These are phyloP conservation scores for Scleroderma citrinum DNA, from an alignment of 768 basidiomycete species.

Conservation along the genomic window DNA sequence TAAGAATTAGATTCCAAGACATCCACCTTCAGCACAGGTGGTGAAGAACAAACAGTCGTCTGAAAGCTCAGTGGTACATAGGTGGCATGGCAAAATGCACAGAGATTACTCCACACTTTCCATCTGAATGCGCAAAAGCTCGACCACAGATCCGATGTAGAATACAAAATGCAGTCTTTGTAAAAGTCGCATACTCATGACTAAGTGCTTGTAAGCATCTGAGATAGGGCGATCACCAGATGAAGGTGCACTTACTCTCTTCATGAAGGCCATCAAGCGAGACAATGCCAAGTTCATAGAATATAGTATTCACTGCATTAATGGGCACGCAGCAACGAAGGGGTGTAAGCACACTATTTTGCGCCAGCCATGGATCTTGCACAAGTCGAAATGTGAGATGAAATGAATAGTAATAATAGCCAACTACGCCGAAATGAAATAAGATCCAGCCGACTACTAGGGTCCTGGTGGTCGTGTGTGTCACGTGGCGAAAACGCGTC, in stretches of 20 bases:
- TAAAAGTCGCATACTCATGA: background rate
- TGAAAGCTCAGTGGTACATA: background rate
- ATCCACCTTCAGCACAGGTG: background rate
- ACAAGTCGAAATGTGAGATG: no score
- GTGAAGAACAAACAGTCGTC: background rate
- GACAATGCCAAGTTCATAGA: background rate
- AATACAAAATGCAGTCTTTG: background rate
- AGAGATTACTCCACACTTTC: background rate
- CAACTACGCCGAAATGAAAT: no score
- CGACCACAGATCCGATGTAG: background rate
- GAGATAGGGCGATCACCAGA: background rate
- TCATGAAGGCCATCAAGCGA: background rate
- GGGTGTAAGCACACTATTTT: background rate
- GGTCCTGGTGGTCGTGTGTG: no score
- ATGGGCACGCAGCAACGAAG: background rate
- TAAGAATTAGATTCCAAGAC: background rate
- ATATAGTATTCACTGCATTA: no score
- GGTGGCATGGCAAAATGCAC: background rate
- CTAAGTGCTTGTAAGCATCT: background rate
- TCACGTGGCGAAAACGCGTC: no score
- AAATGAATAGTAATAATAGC: no score
- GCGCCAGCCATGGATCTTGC: no score
- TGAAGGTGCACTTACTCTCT: background rate
- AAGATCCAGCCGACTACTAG: no score
- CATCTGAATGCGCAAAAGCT: background rate